Evolutionary conservation across 768 basidiomycete genomes (phyloP).

Genomic region (Lactarius quietus): DNA sequence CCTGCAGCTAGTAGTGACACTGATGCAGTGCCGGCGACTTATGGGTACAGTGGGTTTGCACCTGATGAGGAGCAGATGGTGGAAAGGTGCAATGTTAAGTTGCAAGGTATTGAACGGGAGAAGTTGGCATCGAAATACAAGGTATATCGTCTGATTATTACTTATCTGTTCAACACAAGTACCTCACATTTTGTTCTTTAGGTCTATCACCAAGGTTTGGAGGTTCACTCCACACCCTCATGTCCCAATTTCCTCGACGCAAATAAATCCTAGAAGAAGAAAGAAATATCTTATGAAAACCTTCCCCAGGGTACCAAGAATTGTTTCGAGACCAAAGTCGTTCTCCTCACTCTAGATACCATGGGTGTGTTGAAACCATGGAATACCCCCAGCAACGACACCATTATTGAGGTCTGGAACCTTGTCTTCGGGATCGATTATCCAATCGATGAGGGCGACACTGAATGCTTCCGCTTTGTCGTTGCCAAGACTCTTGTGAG

Average conservation of each 20-base stretch:
- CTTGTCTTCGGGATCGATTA: not conserved
- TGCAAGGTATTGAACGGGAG: not conserved
- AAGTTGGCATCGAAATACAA: not conserved
- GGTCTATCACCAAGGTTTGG: not conserved
- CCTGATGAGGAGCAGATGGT: not conserved
- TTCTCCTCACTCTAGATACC: not conserved
- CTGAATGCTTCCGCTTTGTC: not conserved
- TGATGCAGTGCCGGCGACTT: not conserved
- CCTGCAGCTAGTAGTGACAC: not conserved
- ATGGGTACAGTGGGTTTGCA: not conserved
- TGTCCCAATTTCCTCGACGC: not conserved
- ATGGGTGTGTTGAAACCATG: not conserved
- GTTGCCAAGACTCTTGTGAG: not conserved
- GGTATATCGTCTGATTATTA: too few relatives aligned
- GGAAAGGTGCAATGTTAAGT: not conserved
- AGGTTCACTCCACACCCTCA: not conserved
- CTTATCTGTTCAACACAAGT: not conserved
- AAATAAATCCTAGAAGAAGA: not conserved
- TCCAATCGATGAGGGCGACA: not conserved
- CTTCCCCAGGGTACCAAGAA: not conserved
- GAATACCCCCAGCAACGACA: not conserved
- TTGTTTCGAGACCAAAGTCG: not conserved
- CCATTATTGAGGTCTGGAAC: not conserved
- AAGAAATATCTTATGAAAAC: not conserved
- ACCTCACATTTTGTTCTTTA: not conserved